A percentile compares a stretch with the other conserved stretches of the same genome.
Conservation (phyloP, 768 basidiomycete genomes). For the Rhodotorula taiwanensis region DNA sequence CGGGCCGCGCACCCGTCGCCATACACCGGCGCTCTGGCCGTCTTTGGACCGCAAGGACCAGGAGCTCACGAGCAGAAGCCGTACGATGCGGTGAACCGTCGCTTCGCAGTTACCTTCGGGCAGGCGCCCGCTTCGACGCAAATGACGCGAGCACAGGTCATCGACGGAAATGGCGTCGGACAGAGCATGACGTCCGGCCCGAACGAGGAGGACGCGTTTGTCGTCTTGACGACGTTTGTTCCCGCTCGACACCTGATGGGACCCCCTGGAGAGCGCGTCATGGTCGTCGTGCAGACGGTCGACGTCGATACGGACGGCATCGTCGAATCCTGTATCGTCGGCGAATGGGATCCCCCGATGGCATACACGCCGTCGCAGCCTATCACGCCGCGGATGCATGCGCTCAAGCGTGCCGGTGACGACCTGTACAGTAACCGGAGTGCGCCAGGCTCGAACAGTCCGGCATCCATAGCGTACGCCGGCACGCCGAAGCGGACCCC, state of each 20-base stretch:
- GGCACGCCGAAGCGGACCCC: background rate
- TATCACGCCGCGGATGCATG: constrained; percentile 1
- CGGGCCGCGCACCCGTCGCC: background rate
- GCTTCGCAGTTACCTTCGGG: constrained; percentile 27
- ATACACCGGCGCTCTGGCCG: background rate
- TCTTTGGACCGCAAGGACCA: constrained; percentile 1
- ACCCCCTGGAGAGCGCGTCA: constrained; percentile 8
- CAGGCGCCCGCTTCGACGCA: constrained; percentile 9
- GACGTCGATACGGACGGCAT: constrained; percentile 8
- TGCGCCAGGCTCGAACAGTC: constrained; percentile 14
- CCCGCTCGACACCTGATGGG: constrained; percentile 21
- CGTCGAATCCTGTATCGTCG: constrained; percentile 24
- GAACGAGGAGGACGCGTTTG: constrained; percentile 31
- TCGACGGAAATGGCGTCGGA: constrained; percentile 34
- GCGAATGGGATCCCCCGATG: constrained; percentile 21
- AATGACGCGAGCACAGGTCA: constrained; percentile 27
- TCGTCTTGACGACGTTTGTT: constrained; percentile 31
- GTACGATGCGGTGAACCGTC: background rate
- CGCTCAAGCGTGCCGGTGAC: constrained; percentile 25
- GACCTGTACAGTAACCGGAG: constrained; percentile 18
- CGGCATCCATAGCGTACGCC: background rate
- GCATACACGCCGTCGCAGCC: background rate
- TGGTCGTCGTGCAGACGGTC: constrained; percentile 16
- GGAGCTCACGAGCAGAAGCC: background rate
- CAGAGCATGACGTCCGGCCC: constrained; percentile 27